These are phyloP conservation scores for Alternaria brassicae DNA, from an alignment of 2,329 filamentous ascomycete species.

Conservation along the genomic window DNA sequence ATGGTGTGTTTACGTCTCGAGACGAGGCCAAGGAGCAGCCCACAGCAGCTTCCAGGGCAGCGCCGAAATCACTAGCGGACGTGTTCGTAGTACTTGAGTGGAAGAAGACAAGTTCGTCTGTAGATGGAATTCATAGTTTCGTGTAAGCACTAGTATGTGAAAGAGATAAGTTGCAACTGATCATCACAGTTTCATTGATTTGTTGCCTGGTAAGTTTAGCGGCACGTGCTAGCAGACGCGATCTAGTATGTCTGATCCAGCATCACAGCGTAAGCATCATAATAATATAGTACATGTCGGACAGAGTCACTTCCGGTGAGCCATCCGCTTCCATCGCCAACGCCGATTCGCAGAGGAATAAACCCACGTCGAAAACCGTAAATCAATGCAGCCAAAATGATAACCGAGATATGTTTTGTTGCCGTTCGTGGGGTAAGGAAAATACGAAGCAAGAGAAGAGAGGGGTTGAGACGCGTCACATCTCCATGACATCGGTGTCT, in stretches of 20 bases:
- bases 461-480: slow-evolving; percentile 30
- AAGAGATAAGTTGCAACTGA: not conserved
- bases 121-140: not conserved
- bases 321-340: slow-evolving; percentile 40
- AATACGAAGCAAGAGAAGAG: slow-evolving; percentile 24
- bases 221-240: slow-evolving; percentile 37
- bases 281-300: slow-evolving; percentile 41
- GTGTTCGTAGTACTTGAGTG: not conserved
- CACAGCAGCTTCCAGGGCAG: not conserved
- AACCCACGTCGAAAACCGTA: slow-evolving; percentile 35
- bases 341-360: slow-evolving; percentile 42
- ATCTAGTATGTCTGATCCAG: slow-evolving; percentile 46
- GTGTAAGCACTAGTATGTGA: not conserved
- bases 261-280: slow-evolving; percentile 42
- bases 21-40: not conserved
- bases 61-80: not conserved
- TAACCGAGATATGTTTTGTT: slow-evolving; percentile 31
- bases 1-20: not conserved
- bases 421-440: slow-evolving; percentile 24
- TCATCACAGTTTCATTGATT: slow-evolving; percentile 32
- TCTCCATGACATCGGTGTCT: slow-evolving; percentile 47
- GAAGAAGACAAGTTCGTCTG: not conserved
- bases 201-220: slow-evolving; percentile 34
- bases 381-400: slow-evolving; percentile 30
- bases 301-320: slow-evolving; percentile 36